Conservation (phyloP, 192 early-diverging fungal genomes). For the Oehlia diaphana region DNA sequence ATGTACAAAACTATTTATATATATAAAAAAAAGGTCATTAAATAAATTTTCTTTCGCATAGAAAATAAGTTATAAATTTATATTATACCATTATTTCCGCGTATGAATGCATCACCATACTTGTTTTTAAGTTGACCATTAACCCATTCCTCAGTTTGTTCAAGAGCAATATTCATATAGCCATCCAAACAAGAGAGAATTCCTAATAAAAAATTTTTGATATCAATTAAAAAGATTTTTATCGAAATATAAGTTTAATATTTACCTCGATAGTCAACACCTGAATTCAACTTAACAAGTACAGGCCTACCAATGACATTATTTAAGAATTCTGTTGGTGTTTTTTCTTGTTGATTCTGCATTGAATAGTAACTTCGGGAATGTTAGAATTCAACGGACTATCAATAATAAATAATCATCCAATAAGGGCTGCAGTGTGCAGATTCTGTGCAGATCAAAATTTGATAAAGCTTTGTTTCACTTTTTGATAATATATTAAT, state of each 20-base stretch:
- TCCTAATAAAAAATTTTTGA: conserved; percentile 44
- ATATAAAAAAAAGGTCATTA: neutral
- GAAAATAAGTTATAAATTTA: neutral
- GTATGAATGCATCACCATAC: conserved; percentile 96
- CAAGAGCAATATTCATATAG: conserved; percentile 97
- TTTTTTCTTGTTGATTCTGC: conserved; percentile 18
- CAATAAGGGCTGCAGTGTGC: neutral
- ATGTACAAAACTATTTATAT: conserved; percentile 58
- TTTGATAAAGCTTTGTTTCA: neutral
- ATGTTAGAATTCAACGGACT: too few relatives aligned
- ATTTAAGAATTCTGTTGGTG: conserved; percentile 88
- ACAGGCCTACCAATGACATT: conserved; percentile 83
- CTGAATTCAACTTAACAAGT: conserved; percentile 92
- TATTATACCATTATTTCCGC: conserved; percentile 89
- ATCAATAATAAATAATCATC: neutral
- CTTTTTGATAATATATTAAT: neutral
- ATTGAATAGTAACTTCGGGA: neutral
- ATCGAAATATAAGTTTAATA: neutral
- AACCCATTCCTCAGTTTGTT: conserved; percentile 94
- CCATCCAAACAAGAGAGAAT: conserved; percentile 91
- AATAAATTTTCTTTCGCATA: too few relatives aligned
- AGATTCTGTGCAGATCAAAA: too few relatives aligned
- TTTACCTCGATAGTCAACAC: conserved; percentile 91
- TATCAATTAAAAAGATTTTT: conserved; percentile 6
- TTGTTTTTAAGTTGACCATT: conserved; percentile 90